Evolutionary conservation across 2,329 filamentous ascomycete genomes (phyloP).

Genomic region (Xylariomycetidae sp.): DNA sequence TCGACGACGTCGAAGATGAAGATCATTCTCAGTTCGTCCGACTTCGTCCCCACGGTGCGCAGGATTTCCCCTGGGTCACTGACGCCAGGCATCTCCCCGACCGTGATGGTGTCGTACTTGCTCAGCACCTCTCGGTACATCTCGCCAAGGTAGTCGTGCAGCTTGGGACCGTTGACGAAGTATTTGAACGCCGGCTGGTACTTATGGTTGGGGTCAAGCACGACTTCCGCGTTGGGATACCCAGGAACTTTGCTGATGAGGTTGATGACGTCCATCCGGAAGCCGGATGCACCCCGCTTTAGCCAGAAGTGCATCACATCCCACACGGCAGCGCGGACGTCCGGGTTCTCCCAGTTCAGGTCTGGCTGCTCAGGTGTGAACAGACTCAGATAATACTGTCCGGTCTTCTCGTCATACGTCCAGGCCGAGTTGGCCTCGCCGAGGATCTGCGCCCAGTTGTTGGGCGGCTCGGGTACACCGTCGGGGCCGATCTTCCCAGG

Average conservation of each 20-base stretch:
- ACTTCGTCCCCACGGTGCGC: constrained; percentile 52
- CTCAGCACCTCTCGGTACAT: constrained; percentile 57
- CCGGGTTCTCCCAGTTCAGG: constrained; percentile 76
- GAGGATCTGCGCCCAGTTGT: constrained; percentile 68
- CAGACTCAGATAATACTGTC: constrained; percentile 41
- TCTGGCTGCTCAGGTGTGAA: constrained; percentile 76
- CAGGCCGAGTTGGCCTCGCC: constrained; percentile 55
- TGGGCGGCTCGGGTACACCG: constrained; percentile 64
- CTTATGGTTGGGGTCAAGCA: constrained; percentile 38
- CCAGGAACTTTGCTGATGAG: constrained; percentile 61
- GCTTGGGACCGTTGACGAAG: constrained; percentile 63
- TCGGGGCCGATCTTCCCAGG: constrained; percentile 48
- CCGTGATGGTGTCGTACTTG: constrained; percentile 62
- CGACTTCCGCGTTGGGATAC: constrained; percentile 54
- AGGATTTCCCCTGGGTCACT: constrained; percentile 54
- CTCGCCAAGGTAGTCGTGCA: constrained; percentile 64
- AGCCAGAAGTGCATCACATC: constrained; percentile 77
- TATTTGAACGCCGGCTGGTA: constrained; percentile 50
- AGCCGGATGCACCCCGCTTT: constrained; percentile 65
- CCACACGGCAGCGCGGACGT: constrained; percentile 65
- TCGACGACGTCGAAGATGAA: constrained; percentile 65
- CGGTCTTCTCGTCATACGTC: constrained; percentile 45
- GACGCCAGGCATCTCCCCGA: constrained; percentile 64
- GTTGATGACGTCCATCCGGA: constrained; percentile 72
- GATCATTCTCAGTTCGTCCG: constrained; percentile 63